These are phyloP conservation scores for Setaria italica DNA, from an alignment of 202 grass and related monocot genomes.

Conservation along the genomic window DNA sequence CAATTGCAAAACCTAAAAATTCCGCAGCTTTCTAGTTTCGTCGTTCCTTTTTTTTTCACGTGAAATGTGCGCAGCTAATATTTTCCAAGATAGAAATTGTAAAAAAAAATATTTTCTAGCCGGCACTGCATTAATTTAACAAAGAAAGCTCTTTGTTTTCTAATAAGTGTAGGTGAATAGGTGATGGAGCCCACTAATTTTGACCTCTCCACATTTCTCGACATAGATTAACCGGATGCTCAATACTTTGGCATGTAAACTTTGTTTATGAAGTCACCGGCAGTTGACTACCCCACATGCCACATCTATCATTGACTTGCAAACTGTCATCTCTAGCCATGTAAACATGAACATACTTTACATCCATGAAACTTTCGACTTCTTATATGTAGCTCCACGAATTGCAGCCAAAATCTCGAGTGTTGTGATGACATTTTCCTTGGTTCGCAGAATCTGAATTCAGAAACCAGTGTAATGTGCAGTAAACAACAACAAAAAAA, in stretches of 20 bases:
- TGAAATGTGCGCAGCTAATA: background rate
- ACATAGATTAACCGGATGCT: background rate
- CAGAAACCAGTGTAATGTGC: background rate
- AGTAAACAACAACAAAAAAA: background rate
- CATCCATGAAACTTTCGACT: background rate
- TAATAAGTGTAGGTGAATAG: too few species aligned
- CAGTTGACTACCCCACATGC: background rate
- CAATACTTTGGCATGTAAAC: background rate
- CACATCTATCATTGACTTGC: background rate
- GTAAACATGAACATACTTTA: background rate
- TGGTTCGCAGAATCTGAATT: background rate
- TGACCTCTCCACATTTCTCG: slow-evolving; percentile 28
- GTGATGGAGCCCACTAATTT: slow-evolving; percentile 28
- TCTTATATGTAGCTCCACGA: too few species aligned
- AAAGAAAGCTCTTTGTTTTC: background rate
- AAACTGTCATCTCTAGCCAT: background rate
- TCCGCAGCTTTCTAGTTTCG: background rate
- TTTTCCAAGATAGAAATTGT: background rate
- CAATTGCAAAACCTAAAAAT: background rate
- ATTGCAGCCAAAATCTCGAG: background rate
- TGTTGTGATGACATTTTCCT: background rate
- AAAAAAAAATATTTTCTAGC: background rate
- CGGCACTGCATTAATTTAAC: background rate
- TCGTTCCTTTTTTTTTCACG: background rate
- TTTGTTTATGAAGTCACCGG: slow-evolving; percentile 1